Evolutionary conservation across 129 eudicot genomes (phyloP), one percentile per base, ranked within the genome.

Genomic region (Artemisia argyi): DNA sequence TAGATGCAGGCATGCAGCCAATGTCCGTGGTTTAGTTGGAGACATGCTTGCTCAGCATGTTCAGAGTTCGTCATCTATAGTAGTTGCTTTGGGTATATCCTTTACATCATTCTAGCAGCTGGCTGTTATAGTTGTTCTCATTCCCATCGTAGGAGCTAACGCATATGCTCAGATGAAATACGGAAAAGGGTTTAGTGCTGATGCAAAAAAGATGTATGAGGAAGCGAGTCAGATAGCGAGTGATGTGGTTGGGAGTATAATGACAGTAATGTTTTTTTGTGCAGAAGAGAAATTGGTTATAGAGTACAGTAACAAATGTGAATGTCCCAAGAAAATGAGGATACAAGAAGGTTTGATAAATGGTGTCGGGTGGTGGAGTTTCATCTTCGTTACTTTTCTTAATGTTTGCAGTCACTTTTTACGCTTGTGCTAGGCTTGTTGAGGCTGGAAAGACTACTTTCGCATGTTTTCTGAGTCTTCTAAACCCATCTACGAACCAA

Each of bases 201-300:
- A 91, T 81, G 4, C 30, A 3, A 28, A 28, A 4, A 4, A 4
- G 3, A 3, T 28, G 30, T 28, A 28, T 4, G 30, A 95, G 76
- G 91, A 91, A 72, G 97, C 97, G 4, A 90, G 95, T 74, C 97
- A 90, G 79, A 88, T 90, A 24, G 97, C 95, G 1, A 90, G 76
- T 52, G 95, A 91, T 82, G 97, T 95, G 14, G 97, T 91, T 17
- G 91, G 97, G 26, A 88, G 97, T 52, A 90, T 87, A 77, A 74
- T 95, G 67, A 90, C 95, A 6, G 85, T 90, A 3, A 91, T 95
- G 32, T 90, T 95, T 20, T 90, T 90, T 77, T 90, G 95, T 73
- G 94, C 91, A 5, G 95, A 90, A 79, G 95, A 87, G 66, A 87
- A 87, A 81, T 28, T 28, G 3, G 30, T 28, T 0, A 28, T 0